Evolutionary conservation across 257 asterid species (phyloP), one percentile per base, ranked within the genome.

Genomic region (Solanum neorickii): DNA sequence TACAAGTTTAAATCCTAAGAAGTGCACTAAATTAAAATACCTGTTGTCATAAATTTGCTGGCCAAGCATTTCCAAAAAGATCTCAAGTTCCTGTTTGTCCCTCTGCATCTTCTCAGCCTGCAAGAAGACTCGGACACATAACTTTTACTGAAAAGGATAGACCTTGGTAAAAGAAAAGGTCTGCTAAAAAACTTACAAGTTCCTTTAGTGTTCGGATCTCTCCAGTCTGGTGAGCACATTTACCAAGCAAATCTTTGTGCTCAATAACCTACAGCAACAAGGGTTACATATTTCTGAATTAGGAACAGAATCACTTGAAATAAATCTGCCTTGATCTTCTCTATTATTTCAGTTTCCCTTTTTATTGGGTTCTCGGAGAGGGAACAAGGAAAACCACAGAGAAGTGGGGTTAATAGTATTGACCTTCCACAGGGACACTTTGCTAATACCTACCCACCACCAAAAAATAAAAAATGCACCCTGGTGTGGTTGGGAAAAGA

Each of bases 71-170:
- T 97, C 99, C 95, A 97, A 91, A 90, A 90, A 92, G 87, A 91
- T 90, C 87, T 95, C 95, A 25, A 93, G 93, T 94, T 95, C 98
- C 85, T 92, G 92, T 80, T 92, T 94, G 89, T 96, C 99, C 93
- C 93, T 92, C 93, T 95, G 96, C 94, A 92, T 92, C 89, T 91
- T 93, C 93, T 93, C 98, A 82, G 93, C 87, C 99, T 97, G 98
- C 91, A 90, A 33, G 84, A 87, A 44, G 52, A 46, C 66, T 62
- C 76, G 5, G 76, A 39, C 86, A 23, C 23, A 76, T 74, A 83
- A 84, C 88, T 69, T 39, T 66, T 73, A 86, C 27, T 73, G 49
- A 86, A 20, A 86, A 72, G 83, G 80, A 60, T 73, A 49, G 69
- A 72, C 49, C 69, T 80, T 41, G 56, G 68, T 76, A 65, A 66